A percentile compares a stretch with the other conserved stretches of the same genome.
These are phyloP conservation scores for Inga laurina DNA, from an alignment of 306 rosid species.

Conservation along the genomic window DNA sequence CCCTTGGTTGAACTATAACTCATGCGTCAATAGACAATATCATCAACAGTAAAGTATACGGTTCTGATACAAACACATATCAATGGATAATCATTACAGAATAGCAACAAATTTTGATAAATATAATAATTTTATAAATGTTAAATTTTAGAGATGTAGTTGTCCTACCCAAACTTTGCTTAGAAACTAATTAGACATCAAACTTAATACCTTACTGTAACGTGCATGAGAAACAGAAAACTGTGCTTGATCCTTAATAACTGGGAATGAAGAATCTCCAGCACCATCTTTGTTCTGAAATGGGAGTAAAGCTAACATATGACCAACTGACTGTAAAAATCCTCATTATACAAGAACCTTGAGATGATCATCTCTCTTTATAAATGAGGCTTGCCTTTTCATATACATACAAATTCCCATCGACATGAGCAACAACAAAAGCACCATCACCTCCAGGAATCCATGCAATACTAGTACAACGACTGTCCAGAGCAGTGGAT, in stretches of 20 bases:
- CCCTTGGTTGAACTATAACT: background rate
- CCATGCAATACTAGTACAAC: constrained; percentile 92
- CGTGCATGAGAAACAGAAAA: constrained; percentile 97
- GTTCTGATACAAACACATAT: background rate
- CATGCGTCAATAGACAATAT: background rate
- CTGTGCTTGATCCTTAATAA: constrained; percentile 82
- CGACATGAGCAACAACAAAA: constrained; percentile 91
- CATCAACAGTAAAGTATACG: background rate
- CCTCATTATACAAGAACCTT: constrained; percentile 18
- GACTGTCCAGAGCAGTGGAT: constrained; percentile 61
- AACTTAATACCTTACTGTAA: constrained; percentile 77
- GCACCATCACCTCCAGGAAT: constrained; percentile 91
- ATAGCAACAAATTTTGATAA: background rate
- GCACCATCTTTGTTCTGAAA: constrained; percentile 86
- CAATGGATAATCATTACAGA: background rate
- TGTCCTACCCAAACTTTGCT: background rate
- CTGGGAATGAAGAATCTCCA: constrained; percentile 86
- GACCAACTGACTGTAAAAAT: constrained; percentile 9
- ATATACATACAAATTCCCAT: constrained; percentile 89
- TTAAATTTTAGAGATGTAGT: background rate
- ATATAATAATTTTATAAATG: background rate
- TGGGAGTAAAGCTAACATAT: constrained; percentile 25
- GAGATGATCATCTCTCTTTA: constrained; percentile 29
- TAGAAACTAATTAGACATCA: constrained; percentile 15
- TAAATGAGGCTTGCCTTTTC: constrained; percentile 78